Base-by-base conservation (phyloP, 2,329 filamentous ascomycete genomes). In the Alternaria dauci region DNA sequence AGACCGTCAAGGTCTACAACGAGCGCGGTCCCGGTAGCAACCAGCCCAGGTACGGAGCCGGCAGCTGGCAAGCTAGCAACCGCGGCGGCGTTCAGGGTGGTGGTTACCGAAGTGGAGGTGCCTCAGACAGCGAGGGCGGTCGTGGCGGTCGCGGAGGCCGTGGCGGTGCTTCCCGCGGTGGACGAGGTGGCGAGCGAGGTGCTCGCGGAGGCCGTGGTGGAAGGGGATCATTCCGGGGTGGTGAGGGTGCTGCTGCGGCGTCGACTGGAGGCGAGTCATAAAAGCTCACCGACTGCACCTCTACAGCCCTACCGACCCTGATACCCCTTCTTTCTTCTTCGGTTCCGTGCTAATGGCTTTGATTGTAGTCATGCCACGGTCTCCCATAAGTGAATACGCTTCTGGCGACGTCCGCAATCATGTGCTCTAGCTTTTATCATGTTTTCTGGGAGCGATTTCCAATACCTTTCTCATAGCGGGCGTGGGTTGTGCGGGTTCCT, bases 1-100 rank as follows among this genome's bases (percentile, higher is more conserved):
- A 93, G 14, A 87, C 92, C 58, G 89, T 96, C 62, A 93, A 93
- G 82, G 87, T 93, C 73, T 97, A 93, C 81, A 88, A 91, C 73
- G 89, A 91, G 87, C 70, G 70, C 26, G 58, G 58, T 14, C 68
- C 86, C 87, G 70, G 84, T 76, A 74, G 82, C 78, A 75, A 83
- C 78, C 56, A 65, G 14, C 69, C 75, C 62, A 78, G 79, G 55
- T 80, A 79, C 52, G 84, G 85, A 61, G 85, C 85, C 28, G 86
- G 86, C 28, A 84, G 80, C 47, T 89, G 86, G 86, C 82, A 85
- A 68, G 89, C 89, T 47, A 90, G 86, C 77, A 83, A 84, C 66
- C 86, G 91, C 48, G 87, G 90, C 54, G 87, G 88, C 50, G 81
- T 82, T 28, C 83, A 84, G 66, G 77, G 82, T n/a, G 91, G 90